Evolutionary conservation across 2,329 filamentous ascomycete genomes (phyloP), one percentile per base, ranked within the genome.

Genomic region (Chaetomium sp.): DNA sequence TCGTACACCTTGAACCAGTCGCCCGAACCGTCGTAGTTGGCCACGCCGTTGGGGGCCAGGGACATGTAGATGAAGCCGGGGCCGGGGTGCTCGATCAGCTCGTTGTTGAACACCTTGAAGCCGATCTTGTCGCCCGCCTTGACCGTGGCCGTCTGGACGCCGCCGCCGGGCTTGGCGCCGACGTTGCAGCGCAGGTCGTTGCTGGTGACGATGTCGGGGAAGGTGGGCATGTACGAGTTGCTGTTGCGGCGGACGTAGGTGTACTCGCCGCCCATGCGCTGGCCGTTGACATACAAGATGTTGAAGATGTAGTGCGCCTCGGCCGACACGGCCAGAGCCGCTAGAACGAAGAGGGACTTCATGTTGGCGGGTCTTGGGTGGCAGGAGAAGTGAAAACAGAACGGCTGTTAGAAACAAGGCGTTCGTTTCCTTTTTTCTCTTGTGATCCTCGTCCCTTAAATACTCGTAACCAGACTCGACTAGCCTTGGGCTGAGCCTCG

Each of bases 291-390:
- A 13, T n/a, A n/a, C 27, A 54, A 19, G 27, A 54, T 54, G 27
- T 54, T 54, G 50, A 54, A 54, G 50, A 54, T 54, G 50, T 54
- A 54, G 50, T 54, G 50, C 27, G 50, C 50, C 16, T 54, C 50
- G 6, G 23, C 49, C 2, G 49, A 47, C n/a, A 13, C 49, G 49
- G 49, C 49, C 49, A 51, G 23, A 6, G 49, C 49, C 23, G 49
- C 49, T 23, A 25, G 9, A 27, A 23, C 23, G 16, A 51, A 27
- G 49, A 51, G 23, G 12, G 23, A 51, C 49, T 51, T 51, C 49
- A 51, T 51, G 12, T 7, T 27, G 45, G 10, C 16, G 38, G 2
- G 38, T 19, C 16, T 42, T 42, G 38, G 13, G 16, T 42, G 7
- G 13, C 13, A 42, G 38, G 38, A n/a, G 16, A n/a, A 7, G 2